These are phyloP conservation scores for Zopfochytrium polystomum DNA, from an alignment of 371 early-diverging fungal species.

Conservation along the genomic window DNA sequence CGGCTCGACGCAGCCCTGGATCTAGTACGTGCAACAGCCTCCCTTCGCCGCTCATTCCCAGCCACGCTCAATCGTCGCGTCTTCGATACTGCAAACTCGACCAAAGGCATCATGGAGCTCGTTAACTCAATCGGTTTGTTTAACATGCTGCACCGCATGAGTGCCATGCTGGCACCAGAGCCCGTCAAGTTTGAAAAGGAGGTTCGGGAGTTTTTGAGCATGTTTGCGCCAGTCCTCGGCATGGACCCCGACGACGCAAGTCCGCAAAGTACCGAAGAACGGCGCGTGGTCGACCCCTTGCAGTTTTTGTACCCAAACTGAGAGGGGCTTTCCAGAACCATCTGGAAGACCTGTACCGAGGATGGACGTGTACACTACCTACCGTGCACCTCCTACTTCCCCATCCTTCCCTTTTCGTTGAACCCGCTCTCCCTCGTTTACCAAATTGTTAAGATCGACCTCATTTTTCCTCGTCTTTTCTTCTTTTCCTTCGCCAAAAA, in stretches of 20 bases:
- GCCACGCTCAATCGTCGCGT: neutral
- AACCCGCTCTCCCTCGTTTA: no score
- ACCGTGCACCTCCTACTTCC: no score
- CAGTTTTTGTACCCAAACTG: constrained; percentile 4
- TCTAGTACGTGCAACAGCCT: constrained; percentile 13
- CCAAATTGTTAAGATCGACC: no score
- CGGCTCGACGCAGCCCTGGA: constrained; percentile 11
- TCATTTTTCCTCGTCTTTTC: no score
- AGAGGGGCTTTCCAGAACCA: no score
- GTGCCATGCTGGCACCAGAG: neutral
- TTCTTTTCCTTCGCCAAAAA: no score
- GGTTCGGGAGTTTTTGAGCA: neutral
- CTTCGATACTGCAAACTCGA: neutral
- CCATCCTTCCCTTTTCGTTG: no score
- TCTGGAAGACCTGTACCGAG: no score
- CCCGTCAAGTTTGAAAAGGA: constrained; percentile 4
- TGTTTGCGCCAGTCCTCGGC: neutral
- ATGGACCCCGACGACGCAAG: constrained; percentile 1
- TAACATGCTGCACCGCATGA: constrained; percentile 12
- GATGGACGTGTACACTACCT: no score
- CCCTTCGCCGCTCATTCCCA: constrained; percentile 3
- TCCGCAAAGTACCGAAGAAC: constrained; percentile 1
- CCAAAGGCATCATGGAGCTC: constrained; percentile 9
- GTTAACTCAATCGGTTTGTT: constrained; percentile 6
- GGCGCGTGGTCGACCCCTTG: constrained; percentile 2